Conservation (phyloP, 306 rosid species). For the Sesbania bispinosa region DNA sequence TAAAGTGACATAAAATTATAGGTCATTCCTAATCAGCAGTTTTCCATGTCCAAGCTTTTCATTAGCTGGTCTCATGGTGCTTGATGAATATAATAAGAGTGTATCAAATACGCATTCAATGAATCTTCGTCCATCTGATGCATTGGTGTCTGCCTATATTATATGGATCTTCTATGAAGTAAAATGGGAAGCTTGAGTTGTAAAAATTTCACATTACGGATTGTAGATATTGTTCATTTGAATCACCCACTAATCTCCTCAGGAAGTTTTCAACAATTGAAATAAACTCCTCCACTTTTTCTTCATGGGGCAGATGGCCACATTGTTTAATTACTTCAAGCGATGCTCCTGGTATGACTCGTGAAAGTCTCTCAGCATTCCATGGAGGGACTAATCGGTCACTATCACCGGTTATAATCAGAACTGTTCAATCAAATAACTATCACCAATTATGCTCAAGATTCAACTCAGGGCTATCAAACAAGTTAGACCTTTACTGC, state of each 20-base stretch:
- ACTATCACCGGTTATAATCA: conserved; percentile 81
- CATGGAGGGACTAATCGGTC: conserved; percentile 83
- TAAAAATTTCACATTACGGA: conserved; percentile 25
- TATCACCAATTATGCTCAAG: neutral
- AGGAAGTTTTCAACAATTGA: conserved; percentile 73
- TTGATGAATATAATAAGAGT: conserved; percentile 16
- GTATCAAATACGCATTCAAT: neutral
- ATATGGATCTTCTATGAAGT: conserved; percentile 6
- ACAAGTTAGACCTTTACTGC: neutral
- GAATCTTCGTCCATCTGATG: neutral
- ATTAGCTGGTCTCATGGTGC: neutral
- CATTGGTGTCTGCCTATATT: neutral
- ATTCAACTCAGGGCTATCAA: too few species aligned
- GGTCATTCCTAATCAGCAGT: neutral
- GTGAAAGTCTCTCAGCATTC: conserved; percentile 85
- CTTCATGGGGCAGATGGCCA: conserved; percentile 95
- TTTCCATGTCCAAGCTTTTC: neutral
- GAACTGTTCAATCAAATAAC: conserved; percentile 51
- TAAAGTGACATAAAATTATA: neutral
- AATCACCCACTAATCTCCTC: conserved; percentile 35
- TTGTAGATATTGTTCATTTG: conserved; percentile 38
- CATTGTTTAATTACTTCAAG: conserved; percentile 71
- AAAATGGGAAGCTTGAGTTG: neutral
- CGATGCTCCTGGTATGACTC: conserved; percentile 68
- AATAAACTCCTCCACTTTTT: conserved; percentile 73